Evolutionary conservation across 129 eudicot species (phyloP), one percentile per base, ranked within the genome.

Genomic region (Tagetes erecta): DNA sequence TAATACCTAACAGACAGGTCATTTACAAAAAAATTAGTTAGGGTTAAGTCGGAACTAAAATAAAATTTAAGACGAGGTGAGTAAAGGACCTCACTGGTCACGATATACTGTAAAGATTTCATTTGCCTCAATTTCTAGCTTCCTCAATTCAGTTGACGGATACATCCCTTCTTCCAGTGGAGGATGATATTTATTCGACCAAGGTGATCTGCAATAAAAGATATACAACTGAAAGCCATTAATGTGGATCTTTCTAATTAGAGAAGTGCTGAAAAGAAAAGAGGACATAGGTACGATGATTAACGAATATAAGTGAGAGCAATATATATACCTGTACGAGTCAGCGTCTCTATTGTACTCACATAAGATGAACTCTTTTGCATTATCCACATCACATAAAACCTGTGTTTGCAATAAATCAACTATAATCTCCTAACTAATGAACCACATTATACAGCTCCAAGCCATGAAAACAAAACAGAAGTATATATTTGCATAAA

Each of bases 71-170:
- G 85, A 87, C 84, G 97, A 84, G 95, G 87, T 83, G 88, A 93
- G 92, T 94, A 86, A 89, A 88, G 97, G 88, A 94, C 97, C 97
- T 94, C 97, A 94, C 98, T 94, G 98, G 93, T 94, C 99, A 90
- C 97, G 92, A 82, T 94, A 94, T 53, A 88, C 58, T 49, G 96
- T 82, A 71, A 94, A 94, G 75, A 94, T 86, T 11, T 94, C 99
- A 78, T 94, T 94, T 82, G 99, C 99, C 76, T 94, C 99, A 30
- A 88, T 67, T 80, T 94, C 99, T 77, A 94, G 97, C 63, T 91
- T 88, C 86, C 99, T 90, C 83, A 94, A 76, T 70, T 88, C 93
- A 53, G 87, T 3, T 59, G 97, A 90, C 56, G 97, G 99, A 60
- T 74, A 71, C 80, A 84, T 82, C 40, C 97, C 97, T 72, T 94